Conservation (phyloP, 495 filamentous ascomycete species). For the Thermothielavioides terrestris region DNA sequence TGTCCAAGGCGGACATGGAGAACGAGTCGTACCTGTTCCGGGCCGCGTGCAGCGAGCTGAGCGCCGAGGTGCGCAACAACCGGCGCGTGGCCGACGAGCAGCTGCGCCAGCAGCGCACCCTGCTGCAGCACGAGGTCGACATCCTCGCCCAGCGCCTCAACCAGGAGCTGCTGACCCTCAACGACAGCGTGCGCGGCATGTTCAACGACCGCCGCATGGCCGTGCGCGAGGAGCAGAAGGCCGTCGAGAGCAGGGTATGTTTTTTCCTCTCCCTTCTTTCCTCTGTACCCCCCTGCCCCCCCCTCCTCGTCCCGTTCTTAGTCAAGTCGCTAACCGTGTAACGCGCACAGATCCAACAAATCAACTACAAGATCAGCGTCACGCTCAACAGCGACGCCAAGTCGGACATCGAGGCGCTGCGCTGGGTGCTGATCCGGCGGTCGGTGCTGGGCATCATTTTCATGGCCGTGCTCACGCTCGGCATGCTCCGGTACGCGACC, state of each 20-base stretch:
- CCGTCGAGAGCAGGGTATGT: conserved; percentile 62
- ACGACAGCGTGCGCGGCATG: conserved; percentile 88
- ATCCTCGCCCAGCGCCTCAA: conserved; percentile 73
- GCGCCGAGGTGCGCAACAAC: conserved; percentile 63
- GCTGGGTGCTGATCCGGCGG: conserved; percentile 83
- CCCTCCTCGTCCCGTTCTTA: too few relatives aligned
- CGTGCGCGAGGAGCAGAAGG: conserved; percentile 74
- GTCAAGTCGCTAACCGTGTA: neutral
- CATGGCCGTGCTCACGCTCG: conserved; percentile 41
- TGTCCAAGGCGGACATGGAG: conserved; percentile 71
- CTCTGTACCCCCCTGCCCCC: too few relatives aligned
- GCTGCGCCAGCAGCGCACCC: conserved; percentile 68
- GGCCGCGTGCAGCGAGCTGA: conserved; percentile 87
- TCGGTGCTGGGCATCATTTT: conserved; percentile 72
- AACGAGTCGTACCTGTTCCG: conserved; percentile 91
- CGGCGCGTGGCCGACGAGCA: conserved; percentile 55
- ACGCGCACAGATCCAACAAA: conserved; percentile 62
- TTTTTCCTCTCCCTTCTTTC: conserved; percentile 9
- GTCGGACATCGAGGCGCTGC: conserved; percentile 79
- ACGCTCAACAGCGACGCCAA: conserved; percentile 75
- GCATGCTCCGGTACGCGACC: conserved; percentile 41
- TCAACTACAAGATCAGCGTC: conserved; percentile 91
- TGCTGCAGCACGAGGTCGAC: conserved; percentile 89
- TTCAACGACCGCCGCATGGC: conserved; percentile 95
- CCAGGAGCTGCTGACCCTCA: conserved; percentile 69